Percentiles rank a stretch among this genome's conserved stretches.
These are phyloP conservation scores for Physaria fendleri DNA, from an alignment of 345 rosid species.

Conservation along the genomic window DNA sequence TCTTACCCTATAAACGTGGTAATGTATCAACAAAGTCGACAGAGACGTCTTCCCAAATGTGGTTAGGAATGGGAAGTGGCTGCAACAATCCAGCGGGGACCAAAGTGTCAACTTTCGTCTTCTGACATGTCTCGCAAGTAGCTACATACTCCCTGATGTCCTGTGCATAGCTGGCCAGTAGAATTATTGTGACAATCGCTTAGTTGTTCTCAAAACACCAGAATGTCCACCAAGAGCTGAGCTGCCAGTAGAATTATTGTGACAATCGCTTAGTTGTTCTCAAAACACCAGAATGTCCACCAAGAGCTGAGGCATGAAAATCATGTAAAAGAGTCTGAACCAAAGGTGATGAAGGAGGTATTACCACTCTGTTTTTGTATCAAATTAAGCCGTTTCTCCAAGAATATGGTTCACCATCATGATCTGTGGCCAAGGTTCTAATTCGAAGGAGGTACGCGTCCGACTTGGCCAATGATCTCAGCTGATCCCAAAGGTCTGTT, in stretches of 20 bases:
- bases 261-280: not conserved
- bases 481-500: too few species aligned
- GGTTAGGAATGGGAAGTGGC: not conserved
- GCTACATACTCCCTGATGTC: not conserved
- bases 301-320: not conserved
- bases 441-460: too few species aligned
- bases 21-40: not conserved
- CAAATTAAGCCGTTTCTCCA: too few species aligned
- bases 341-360: too few species aligned
- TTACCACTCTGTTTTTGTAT: too few species aligned
- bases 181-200: not conserved
- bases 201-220: not conserved
- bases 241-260: not conserved
- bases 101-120: not conserved
- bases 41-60: not conserved
- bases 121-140: not conserved
- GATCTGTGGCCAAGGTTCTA: too few species aligned
- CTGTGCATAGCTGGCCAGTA: not conserved
- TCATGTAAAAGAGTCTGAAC: not conserved
- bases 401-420: too few species aligned
- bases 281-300: not conserved
- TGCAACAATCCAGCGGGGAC: not conserved
- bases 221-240: not conserved
- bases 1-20: accelerated
- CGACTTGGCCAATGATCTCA: too few species aligned